phyloP scores from a whole-genome alignment of 345 rosid species.

The Gynandropsis gynandra region DNA sequence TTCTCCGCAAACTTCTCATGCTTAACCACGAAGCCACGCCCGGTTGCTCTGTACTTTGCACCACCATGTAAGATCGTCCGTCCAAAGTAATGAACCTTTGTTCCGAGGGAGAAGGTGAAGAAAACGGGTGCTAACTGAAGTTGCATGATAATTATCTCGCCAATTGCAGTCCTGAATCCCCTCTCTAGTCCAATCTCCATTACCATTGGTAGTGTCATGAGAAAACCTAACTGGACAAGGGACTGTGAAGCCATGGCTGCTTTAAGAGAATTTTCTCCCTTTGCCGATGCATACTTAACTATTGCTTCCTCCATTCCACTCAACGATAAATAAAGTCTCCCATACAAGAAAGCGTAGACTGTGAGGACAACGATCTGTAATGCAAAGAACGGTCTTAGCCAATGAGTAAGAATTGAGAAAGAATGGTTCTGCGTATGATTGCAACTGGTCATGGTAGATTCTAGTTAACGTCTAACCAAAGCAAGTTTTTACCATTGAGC shows the following conservation, averaged over 20 bases:
- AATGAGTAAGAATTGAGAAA: background rate
- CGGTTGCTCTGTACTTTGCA: constrained; percentile 96
- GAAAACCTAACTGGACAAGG: constrained; percentile 76
- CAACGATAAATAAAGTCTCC: constrained; percentile 72
- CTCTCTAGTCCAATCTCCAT: constrained; percentile 98
- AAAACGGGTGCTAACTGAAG: constrained; percentile 87
- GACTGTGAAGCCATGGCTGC: constrained; percentile 95
- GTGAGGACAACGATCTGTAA: constrained; percentile 69
- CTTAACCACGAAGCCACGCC: constrained; percentile 96
- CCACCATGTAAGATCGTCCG: constrained; percentile 95
- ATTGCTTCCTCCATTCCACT: constrained; percentile 91
- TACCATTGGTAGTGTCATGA: constrained; percentile 85
- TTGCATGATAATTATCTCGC: constrained; percentile 89
- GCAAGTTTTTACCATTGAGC: constrained; percentile 66
- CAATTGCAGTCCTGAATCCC: constrained; percentile 81
- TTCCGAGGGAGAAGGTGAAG: constrained; percentile 96
- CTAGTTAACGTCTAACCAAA: constrained; percentile 3
- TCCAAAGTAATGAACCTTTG: constrained; percentile 85
- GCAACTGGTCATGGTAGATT: constrained; percentile 8
- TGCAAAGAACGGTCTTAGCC: constrained; percentile 7
- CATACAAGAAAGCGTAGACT: constrained; percentile 74
- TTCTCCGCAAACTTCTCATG: constrained; percentile 98
- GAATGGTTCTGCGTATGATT: too few species aligned
- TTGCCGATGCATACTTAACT: constrained; percentile 49
- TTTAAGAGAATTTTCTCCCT: constrained; percentile 65